These are phyloP conservation scores for Alternaria gansuensis DNA, from an alignment of 2,329 filamentous ascomycete species.

Conservation along the genomic window DNA sequence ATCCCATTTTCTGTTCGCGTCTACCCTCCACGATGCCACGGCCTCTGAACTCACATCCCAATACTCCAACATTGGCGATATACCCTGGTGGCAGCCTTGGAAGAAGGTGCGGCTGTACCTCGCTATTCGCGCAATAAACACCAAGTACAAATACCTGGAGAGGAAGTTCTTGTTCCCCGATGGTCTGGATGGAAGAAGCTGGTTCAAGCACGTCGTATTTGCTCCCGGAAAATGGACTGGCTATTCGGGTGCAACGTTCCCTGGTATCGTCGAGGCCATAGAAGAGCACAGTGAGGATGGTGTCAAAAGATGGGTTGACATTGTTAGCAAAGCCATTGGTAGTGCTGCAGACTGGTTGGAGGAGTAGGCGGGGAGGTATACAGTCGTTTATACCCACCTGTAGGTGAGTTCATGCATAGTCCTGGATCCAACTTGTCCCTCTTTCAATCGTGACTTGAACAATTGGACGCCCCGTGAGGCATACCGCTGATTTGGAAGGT, in stretches of 20 bases:
- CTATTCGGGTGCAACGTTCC: constrained; percentile 78
- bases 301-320: constrained; percentile 55
- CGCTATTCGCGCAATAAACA: constrained; percentile 73
- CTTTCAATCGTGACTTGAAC: not conserved
- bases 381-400: not conserved
- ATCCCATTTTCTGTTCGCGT: constrained; percentile 58
- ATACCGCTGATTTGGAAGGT: not conserved
- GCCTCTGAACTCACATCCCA: constrained; percentile 59
- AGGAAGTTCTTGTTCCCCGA: constrained; percentile 77
- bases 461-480: not conserved
- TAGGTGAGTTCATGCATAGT: not conserved
- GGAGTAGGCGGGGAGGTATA: not conserved
- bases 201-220: constrained; percentile 97
- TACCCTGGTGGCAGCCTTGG: constrained; percentile 83
- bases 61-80: constrained; percentile 56
- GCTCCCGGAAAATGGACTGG: constrained; percentile 92
- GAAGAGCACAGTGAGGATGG: constrained; percentile 58
- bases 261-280: constrained; percentile 70
- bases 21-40: constrained; percentile 62
- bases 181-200: constrained; percentile 79
- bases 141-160: constrained; percentile 85
- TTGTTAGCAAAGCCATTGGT: constrained; percentile 51
- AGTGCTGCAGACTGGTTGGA: constrained; percentile 50
- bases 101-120: constrained; percentile 71
- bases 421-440: not conserved